Evolutionary conservation across 129 eudicot genomes (phyloP).

Genomic region (Arctium lappa): DNA sequence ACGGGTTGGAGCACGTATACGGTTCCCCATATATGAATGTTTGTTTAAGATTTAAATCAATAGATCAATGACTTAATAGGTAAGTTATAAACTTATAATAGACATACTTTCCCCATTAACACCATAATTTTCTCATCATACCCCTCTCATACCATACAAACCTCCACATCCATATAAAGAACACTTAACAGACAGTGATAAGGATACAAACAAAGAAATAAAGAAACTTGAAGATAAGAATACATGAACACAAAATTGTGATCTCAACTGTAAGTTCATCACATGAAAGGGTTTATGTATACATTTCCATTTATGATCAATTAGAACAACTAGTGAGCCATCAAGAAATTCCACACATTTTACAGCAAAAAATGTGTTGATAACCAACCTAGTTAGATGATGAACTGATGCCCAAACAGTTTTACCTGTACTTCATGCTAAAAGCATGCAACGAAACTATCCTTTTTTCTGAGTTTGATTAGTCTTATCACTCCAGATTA

Average conservation of each 20-base stretch:
- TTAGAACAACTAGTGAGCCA: slow-evolving; percentile 8
- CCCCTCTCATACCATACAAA: neutral
- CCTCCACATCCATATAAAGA: neutral
- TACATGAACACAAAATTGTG: slow-evolving; percentile 4
- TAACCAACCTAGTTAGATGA: slow-evolving; percentile 17
- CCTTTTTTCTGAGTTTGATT: slow-evolving; percentile 28
- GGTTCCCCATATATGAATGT: neutral
- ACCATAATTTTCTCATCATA: neutral
- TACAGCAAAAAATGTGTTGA: slow-evolving; percentile 11
- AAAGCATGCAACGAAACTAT: slow-evolving; percentile 8
- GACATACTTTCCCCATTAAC: neutral
- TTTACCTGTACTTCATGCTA: slow-evolving; percentile 18
- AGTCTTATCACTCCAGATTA: slow-evolving; percentile 65
- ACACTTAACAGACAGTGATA: neutral
- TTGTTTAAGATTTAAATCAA: neutral
- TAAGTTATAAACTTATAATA: neutral
- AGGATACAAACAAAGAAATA: neutral
- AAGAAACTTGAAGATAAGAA: neutral
- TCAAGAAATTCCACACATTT: slow-evolving; percentile 3
- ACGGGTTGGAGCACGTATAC: neutral
- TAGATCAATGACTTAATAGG: neutral
- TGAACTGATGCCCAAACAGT: neutral
- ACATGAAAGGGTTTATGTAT: slow-evolving; percentile 5
- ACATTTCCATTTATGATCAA: neutral
- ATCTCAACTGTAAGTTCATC: slow-evolving; percentile 1